phyloP scores from a whole-genome alignment of 768 basidiomycete species.

The Auriscalpium microsporum region DNA sequence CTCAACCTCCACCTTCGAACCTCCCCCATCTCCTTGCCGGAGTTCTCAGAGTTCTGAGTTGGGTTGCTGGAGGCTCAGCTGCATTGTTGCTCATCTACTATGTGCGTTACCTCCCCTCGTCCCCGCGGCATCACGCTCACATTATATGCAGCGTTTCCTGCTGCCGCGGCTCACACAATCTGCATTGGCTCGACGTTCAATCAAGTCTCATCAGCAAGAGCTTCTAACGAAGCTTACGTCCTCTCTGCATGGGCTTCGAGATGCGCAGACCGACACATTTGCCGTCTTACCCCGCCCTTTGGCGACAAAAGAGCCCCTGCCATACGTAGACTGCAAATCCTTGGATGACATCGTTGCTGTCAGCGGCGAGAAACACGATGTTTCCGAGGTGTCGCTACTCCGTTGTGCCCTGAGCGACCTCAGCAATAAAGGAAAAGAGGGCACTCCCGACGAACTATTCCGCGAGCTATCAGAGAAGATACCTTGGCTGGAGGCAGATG shows the following conservation, averaged over 20 bases:
- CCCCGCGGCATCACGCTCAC: not conserved
- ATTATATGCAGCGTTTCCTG: constrained; percentile 48
- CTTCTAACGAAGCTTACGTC: constrained; percentile 47
- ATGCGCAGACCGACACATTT: constrained; percentile 45
- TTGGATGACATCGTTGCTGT: constrained; percentile 32
- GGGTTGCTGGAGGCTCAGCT: constrained; percentile 60
- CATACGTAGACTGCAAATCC: constrained; percentile 37
- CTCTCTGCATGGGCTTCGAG: constrained; percentile 48
- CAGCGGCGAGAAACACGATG: constrained; percentile 16
- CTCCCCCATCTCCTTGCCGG: constrained; percentile 61
- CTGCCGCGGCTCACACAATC: constrained; percentile 58
- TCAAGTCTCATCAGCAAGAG: constrained; percentile 50
- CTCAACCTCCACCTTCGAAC: constrained; percentile 58
- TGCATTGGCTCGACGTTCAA: constrained; percentile 49
- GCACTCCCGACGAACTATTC: constrained; percentile 55
- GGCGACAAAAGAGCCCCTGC: constrained; percentile 38
- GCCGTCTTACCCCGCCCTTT: constrained; percentile 48
- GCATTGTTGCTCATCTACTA: constrained; percentile 55
- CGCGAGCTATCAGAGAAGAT: constrained; percentile 46
- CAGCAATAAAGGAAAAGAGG: constrained; percentile 28
- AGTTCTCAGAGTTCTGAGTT: constrained; percentile 48
- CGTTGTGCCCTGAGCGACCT: constrained; percentile 54
- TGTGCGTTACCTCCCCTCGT: constrained; percentile 31
- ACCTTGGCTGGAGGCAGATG: constrained; percentile 51
- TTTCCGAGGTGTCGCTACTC: constrained; percentile 49